Evolutionary conservation across 2,329 filamentous ascomycete species (phyloP).

Genomic region (Chaetomium globosum): DNA sequence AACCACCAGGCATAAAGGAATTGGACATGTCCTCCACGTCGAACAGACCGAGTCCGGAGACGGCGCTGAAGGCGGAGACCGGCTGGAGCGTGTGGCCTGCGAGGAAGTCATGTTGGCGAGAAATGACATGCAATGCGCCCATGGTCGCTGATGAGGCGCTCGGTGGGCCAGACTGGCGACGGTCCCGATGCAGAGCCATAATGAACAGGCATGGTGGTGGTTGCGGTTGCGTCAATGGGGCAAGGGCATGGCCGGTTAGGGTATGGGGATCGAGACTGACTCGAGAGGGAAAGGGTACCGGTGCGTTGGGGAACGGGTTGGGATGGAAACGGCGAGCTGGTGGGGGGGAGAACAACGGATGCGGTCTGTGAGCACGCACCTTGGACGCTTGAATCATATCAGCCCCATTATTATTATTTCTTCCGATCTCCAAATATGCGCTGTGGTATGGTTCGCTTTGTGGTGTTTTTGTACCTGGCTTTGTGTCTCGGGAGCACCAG

Average conservation of each 20-base stretch:
- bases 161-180: conserved; percentile 31
- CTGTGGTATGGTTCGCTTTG: conserved; percentile 18
- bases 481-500: conserved; percentile 1
- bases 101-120: conserved; percentile 31
- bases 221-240: conserved; percentile 11
- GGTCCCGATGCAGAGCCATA: conserved; percentile 32
- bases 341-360: conserved; percentile 18
- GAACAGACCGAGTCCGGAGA: conserved; percentile 26
- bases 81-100: conserved; percentile 33
- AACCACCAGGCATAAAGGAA: conserved; percentile 35
- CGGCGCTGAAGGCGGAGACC: conserved; percentile 26
- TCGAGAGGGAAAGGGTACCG: neutral
- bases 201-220: conserved; percentile 34
- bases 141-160: conserved; percentile 25
- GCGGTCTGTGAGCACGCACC: conserved; percentile 34
- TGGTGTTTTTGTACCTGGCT: conserved; percentile 9
- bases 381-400: conserved; percentile 36
- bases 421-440: neutral
- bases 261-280: neutral
- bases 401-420: conserved; percentile 31
- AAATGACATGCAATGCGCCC: conserved; percentile 33
- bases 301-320: conserved; percentile 1
- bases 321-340: conserved; percentile 12
- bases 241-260: conserved; percentile 10
- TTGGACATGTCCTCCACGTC: conserved; percentile 27